phyloP scores from a whole-genome alignment of 2,329 filamentous ascomycete species.

The Diplodia corticola region DNA sequence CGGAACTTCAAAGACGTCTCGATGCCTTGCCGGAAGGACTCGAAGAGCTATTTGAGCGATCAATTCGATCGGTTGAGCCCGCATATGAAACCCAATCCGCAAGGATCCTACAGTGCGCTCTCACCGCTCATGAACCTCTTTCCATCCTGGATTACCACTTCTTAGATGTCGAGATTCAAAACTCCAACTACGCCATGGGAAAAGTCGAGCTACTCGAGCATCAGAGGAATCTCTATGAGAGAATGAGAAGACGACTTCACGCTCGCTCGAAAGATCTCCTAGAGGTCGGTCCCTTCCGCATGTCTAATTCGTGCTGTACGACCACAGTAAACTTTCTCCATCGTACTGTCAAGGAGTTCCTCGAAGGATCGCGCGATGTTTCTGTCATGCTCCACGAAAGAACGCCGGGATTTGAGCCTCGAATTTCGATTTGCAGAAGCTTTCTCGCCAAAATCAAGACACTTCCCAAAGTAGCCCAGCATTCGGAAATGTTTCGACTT shows the following conservation, averaged over 20 bases:
- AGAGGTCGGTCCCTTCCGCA: background rate
- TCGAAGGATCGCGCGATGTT: background rate
- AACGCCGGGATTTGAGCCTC: background rate
- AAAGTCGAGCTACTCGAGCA: background rate
- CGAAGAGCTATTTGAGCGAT: background rate
- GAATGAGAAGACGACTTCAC: background rate
- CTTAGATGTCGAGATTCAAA: background rate
- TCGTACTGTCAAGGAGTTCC: background rate
- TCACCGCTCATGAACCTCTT: background rate
- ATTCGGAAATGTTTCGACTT: accelerated
- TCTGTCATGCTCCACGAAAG: background rate
- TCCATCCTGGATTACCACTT: background rate
- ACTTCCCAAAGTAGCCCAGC: too few relatives aligned
- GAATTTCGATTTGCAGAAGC: background rate
- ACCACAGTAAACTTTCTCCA: background rate
- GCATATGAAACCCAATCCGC: background rate
- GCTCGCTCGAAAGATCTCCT: background rate
- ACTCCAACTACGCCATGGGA: background rate
- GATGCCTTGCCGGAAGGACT: background rate
- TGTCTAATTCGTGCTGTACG: background rate
- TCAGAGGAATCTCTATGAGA: background rate
- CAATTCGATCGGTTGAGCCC: background rate
- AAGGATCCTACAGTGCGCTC: background rate
- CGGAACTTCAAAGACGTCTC: background rate
- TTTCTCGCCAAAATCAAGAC: background rate